These are phyloP conservation scores for Penicillium sp. DNA, from an alignment of 2,329 filamentous ascomycete species.

Conservation along the genomic window DNA sequence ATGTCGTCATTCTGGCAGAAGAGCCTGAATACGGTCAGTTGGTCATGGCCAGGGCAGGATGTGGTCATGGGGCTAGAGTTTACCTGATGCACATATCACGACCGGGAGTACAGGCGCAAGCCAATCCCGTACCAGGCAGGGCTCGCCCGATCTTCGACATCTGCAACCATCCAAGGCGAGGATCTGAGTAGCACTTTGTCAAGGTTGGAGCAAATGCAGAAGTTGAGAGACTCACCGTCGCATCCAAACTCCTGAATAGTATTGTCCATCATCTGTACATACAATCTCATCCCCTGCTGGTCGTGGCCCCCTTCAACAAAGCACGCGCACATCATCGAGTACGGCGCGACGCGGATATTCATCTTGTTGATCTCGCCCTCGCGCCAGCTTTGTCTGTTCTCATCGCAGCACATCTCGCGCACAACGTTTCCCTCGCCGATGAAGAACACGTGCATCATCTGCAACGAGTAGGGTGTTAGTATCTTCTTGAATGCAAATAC, in stretches of 20 bases:
- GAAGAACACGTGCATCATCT: background rate
- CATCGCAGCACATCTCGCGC: background rate
- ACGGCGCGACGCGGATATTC: background rate
- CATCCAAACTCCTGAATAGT: background rate
- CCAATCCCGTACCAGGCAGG: background rate
- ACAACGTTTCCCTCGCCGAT: background rate
- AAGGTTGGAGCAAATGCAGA: background rate
- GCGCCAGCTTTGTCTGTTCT: background rate
- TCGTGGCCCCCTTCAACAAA: background rate
- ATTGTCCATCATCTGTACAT: background rate
- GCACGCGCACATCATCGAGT: background rate
- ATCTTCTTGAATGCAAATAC: background rate
- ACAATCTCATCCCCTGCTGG: background rate
- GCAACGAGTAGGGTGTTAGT: background rate
- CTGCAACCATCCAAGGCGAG: background rate
- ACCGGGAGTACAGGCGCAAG: background rate
- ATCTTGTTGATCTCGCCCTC: background rate
- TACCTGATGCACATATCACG: background rate
- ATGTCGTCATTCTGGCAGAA: background rate
- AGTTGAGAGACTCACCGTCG: background rate
- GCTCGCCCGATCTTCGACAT: background rate
- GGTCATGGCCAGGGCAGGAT: background rate
- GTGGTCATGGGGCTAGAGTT: background rate
- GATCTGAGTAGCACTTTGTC: background rate
- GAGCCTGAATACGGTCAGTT: background rate